Evolutionary conservation across 768 basidiomycete genomes (phyloP).

Genomic region (Mycena kentingensis): DNA sequence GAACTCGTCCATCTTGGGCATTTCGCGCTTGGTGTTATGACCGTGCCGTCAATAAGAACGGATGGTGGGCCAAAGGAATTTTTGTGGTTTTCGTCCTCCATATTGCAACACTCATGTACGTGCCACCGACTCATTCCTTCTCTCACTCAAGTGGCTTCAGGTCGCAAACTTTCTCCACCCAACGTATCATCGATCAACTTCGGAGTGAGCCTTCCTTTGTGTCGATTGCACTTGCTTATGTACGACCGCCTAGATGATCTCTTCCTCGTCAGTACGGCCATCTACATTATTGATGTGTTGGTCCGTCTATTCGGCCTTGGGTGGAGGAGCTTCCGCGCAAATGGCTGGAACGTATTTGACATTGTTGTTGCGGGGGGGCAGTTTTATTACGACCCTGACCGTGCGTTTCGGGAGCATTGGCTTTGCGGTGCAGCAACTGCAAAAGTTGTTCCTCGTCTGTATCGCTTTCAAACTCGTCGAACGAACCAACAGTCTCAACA

Average conservation of each 20-base stretch:
- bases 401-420: slow-evolving; percentile 56
- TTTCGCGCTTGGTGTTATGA: slow-evolving; percentile 89
- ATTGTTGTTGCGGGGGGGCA: slow-evolving; percentile 76
- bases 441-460: slow-evolving; percentile 90
- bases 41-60: slow-evolving; percentile 87
- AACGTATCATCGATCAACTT: slow-evolving; percentile 49
- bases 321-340: slow-evolving; percentile 78
- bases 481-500: slow-evolving; percentile 82
- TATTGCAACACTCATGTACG: slow-evolving; percentile 81
- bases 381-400: slow-evolving; percentile 79
- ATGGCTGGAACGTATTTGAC: slow-evolving; percentile 96
- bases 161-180: slow-evolving; percentile 74
- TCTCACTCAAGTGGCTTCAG: slow-evolving; percentile 39
- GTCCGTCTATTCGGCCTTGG: slow-evolving; percentile 86
- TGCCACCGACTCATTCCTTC: slow-evolving; percentile 9
- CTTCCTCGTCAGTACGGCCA: slow-evolving; percentile 69
- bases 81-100: slow-evolving; percentile 80
- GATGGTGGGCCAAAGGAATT: slow-evolving; percentile 86
- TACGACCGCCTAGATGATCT: slow-evolving; percentile 57
- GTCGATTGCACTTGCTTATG: slow-evolving; percentile 1
- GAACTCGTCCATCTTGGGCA: slow-evolving; percentile 50
- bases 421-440: slow-evolving; percentile 63
- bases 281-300: slow-evolving; percentile 76
- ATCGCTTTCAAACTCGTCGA: slow-evolving; percentile 95
- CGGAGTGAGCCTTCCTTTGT: slow-evolving; percentile 51